These are phyloP conservation scores for Acephala macrosclerotiorum DNA, from an alignment of 2,329 filamentous ascomycete genomes.

Conservation along the genomic window DNA sequence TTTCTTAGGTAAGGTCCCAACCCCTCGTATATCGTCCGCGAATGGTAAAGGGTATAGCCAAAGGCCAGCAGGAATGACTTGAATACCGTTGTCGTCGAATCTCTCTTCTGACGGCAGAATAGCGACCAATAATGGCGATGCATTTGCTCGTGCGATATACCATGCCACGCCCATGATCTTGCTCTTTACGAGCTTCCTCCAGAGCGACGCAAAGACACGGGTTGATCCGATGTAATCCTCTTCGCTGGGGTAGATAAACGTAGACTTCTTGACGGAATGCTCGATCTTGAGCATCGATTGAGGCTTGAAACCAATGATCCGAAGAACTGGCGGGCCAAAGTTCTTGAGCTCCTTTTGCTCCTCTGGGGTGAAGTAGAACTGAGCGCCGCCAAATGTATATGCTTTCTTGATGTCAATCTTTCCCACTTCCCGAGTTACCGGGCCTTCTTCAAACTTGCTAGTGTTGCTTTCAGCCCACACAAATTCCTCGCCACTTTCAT, in stretches of 20 bases:
- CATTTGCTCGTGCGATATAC: conserved; percentile 85
- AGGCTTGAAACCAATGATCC: conserved; percentile 94
- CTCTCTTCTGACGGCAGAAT: conserved; percentile 78
- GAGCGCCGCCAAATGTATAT: conserved; percentile 94
- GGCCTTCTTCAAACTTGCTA: conserved; percentile 78
- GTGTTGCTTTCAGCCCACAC: conserved; percentile 82
- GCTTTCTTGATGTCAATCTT: conserved; percentile 87
- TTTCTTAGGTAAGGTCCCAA: conserved; percentile 66
- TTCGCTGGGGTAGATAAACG: conserved; percentile 94
- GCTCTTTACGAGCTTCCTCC: conserved; percentile 82
- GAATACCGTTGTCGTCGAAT: conserved; percentile 69
- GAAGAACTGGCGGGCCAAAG: conserved; percentile 83
- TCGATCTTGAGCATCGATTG: conserved; percentile 77
- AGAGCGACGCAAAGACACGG: conserved; percentile 88
- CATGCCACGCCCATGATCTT: conserved; percentile 87
- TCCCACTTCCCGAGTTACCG: conserved; percentile 69
- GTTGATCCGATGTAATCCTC: conserved; percentile 90
- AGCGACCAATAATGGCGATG: conserved; percentile 80
- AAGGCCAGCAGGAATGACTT: conserved; percentile 80
- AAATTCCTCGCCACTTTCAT: conserved; percentile 82
- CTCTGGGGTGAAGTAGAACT: conserved; percentile 83
- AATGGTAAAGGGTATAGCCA: conserved; percentile 91
- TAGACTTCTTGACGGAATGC: conserved; percentile 86
- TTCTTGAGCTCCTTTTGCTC: conserved; percentile 80
- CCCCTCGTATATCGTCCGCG: conserved; percentile 84